phyloP scores from a whole-genome alignment of 768 basidiomycete species.

The Tricholomella constricta region DNA sequence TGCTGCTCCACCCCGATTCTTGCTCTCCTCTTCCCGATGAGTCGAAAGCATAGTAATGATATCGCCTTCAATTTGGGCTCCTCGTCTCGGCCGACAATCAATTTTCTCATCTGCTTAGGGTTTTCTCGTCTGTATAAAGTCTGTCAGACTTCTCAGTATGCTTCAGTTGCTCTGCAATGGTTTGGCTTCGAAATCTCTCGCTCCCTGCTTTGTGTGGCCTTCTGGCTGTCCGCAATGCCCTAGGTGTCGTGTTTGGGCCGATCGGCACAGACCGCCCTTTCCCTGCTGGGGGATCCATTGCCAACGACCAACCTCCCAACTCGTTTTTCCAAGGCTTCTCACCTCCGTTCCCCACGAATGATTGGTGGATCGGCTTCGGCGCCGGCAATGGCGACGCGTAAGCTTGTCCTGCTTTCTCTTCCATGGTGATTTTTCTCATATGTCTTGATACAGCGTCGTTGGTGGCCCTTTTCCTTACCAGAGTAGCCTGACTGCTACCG shows the following conservation, averaged over 20 bases:
- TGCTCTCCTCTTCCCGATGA: not conserved
- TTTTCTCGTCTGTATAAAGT: conserved; percentile 16
- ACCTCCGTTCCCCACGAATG: conserved; percentile 36
- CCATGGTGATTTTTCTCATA: too few species aligned
- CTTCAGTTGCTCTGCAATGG: conserved; percentile 11
- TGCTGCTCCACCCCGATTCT: not conserved
- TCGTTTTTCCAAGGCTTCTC: conserved; percentile 35
- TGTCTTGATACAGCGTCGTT: conserved; percentile 21
- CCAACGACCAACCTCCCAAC: conserved; percentile 29
- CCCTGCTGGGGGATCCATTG: conserved; percentile 27
- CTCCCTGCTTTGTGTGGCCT: conserved; percentile 10
- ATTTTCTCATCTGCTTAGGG: not conserved
- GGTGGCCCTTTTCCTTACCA: conserved; percentile 36
- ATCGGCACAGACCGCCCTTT: conserved; percentile 26
- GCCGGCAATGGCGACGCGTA: conserved; percentile 26
- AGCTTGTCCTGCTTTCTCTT: conserved; percentile 4
- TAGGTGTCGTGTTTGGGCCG: conserved; percentile 25
- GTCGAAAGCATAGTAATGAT: not conserved
- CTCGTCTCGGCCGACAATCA: conserved; percentile 4
- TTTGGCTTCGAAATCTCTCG: conserved; percentile 10
- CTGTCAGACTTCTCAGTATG: not conserved
- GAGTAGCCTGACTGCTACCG: conserved; percentile 25
- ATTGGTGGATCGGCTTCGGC: conserved; percentile 38
- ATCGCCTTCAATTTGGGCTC: not conserved
- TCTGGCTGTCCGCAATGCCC: conserved; percentile 2